Evolutionary conservation across 2,329 filamentous ascomycete species (phyloP), one percentile per base, ranked within the genome.

Genomic region (Chlorencoelia australis): DNA sequence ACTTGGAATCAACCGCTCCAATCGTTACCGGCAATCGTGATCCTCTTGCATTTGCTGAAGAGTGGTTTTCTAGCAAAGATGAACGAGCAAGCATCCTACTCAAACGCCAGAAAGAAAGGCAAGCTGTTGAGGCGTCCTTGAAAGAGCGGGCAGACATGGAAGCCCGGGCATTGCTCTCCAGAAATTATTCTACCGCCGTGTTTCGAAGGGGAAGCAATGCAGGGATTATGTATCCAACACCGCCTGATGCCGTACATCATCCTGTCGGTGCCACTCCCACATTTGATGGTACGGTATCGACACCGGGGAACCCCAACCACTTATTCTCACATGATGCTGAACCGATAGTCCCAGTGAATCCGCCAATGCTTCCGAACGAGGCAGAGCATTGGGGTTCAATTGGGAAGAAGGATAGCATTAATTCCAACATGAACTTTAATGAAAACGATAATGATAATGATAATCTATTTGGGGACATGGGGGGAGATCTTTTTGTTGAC

Each of bases 161-260:
- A 45, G 51, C 55, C 10, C 66, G 59, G 47, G 59, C 57, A 16
- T 62, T 56, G 39, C 61, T 56, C 34, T 48, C 66, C 16, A 71
- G 64, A 43, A 69, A 64, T 1, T 63, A 71, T 33, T 75, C 74
- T 6, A 69, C 73, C 5, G 46, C 69, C 14, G 60, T 63, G 11
- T 48, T 71, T 5, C 65, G 72, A 43, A 63, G 71, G 47, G 59
- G 68, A 24, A 69, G 65, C 45, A 66, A 53, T 36, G 50, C 64
- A 16, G 69, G 71, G 27, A 67, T 71, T 2, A 75, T 84, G 58
- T 84, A 85, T 52, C 79, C 77, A 7, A 85, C 80, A 5, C 80
- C 80, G 2, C 80, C 80, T 8, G 79, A 83, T 51, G 77, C 68
- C 10, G 59, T 79, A 13, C 74, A 75, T 26, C 65, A 66, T 34